Evolutionary conservation across 768 basidiomycete species (phyloP).

Genomic region (Leccinum fibrillosum): DNA sequence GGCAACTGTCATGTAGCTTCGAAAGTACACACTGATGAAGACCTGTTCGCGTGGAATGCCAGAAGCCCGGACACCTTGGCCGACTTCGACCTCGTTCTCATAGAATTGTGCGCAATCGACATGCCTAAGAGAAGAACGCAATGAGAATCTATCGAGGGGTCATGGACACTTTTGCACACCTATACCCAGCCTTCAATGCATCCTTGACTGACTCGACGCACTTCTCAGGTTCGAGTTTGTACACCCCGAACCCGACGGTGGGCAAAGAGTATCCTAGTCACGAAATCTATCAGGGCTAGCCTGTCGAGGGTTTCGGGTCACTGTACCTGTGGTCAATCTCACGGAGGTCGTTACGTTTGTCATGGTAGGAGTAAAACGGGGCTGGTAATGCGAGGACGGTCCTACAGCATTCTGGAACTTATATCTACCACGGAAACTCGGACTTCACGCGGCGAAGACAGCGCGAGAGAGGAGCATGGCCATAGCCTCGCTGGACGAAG

Average conservation of each 20-base stretch:
- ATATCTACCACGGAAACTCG: neutral
- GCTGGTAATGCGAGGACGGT: neutral
- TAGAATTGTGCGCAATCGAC: constrained; percentile 26
- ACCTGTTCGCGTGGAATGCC: constrained; percentile 26
- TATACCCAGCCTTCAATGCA: constrained; percentile 26
- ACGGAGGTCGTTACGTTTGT: constrained; percentile 5
- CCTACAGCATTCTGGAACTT: neutral
- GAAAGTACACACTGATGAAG: constrained; percentile 26
- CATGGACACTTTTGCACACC: constrained; percentile 10
- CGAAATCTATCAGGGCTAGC: neutral
- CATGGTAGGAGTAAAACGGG: constrained; percentile 1
- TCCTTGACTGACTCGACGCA: constrained; percentile 14
- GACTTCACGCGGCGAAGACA: neutral
- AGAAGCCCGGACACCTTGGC: constrained; percentile 21
- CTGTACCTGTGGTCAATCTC: constrained; percentile 11
- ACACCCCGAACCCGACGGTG: constrained; percentile 28
- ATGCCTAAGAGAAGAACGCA: constrained; percentile 14
- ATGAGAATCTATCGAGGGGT: neutral
- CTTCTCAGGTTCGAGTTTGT: constrained; percentile 4
- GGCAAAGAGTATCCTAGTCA: constrained; percentile 24
- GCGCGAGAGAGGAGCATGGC: neutral
- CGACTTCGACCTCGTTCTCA: constrained; percentile 26
- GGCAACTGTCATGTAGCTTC: neutral
- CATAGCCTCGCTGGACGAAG: neutral
- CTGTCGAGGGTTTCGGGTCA: neutral